A percentile compares a stretch with the other conserved stretches of the same genome.
Evolutionary conservation across 179 eudicot species (phyloP).

Genomic region (Heliamphora pulchella): DNA sequence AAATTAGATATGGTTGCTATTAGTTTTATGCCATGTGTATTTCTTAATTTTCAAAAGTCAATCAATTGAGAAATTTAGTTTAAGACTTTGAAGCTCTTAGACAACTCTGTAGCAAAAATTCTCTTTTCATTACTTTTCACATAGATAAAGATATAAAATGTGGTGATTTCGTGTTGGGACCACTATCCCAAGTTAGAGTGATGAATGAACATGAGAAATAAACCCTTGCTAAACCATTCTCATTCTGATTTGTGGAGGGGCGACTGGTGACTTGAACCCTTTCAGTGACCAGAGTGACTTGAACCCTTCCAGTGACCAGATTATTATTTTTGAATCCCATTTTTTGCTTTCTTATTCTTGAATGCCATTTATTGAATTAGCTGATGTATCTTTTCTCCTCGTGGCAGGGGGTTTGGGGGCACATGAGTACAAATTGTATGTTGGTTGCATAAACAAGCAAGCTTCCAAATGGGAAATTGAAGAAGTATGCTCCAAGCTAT

Average conservation of each 20-base stretch:
- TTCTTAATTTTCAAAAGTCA: too few relatives aligned
- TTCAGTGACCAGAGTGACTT: too few relatives aligned
- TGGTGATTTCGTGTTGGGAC: background rate
- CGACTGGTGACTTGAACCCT: too few relatives aligned
- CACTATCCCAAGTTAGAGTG: background rate
- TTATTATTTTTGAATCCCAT: background rate
- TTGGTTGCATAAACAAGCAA: conserved; percentile 67
- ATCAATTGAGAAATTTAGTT: too few relatives aligned
- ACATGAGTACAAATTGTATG: conserved; percentile 67
- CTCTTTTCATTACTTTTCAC: too few relatives aligned
- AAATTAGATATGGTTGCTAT: too few relatives aligned
- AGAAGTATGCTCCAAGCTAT: conserved; percentile 46
- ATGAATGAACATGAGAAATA: background rate
- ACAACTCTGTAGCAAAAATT: too few relatives aligned
- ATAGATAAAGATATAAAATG: background rate
- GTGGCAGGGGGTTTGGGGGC: conserved; percentile 33
- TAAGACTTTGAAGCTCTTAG: too few relatives aligned
- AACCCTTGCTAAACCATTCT: background rate
- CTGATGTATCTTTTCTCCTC: conserved; percentile 16
- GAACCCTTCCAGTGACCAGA: background rate
- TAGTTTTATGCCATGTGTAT: too few relatives aligned
- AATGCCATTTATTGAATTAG: too few relatives aligned
- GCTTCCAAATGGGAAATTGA: conserved; percentile 68
- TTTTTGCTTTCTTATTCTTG: too few relatives aligned
- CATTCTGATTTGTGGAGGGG: background rate